Evolutionary conservation across 106 monocot genomes (phyloP), one percentile per base, ranked within the genome.

Genomic region (Posidonia australis): DNA sequence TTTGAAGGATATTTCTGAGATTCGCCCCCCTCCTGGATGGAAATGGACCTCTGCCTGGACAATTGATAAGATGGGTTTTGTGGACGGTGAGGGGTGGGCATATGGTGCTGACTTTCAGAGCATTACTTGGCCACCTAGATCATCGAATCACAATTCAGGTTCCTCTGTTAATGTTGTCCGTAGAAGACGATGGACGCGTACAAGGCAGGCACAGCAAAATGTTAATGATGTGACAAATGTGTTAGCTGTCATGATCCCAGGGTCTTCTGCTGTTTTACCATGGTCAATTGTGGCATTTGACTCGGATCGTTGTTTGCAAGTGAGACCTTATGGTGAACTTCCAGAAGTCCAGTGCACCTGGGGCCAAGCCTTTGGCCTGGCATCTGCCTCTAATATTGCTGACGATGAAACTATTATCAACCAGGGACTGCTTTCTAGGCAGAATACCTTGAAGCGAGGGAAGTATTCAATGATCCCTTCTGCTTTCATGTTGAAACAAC

Each of bases 131-230:
- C 92, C 92, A 69, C 82, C 87, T 41, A 61, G 6, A 65, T 84
- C 84, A 48, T 63, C 75, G 32, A 80, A 70, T 42, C 84, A 77
- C 61, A 69, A 81, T 73, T 78, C 84, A 44, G 81, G 76, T 70
- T 82, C 82, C 30, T 56, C 74, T 69, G 57, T 58, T 55, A 81
- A 84, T 74, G 84, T 82, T 82, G 79, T 82, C 13, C 72, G 92
- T 17, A 68, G 92, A 74, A 87, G 92, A 68, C 84, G 87, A 22
- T 92, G 92, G 92, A 41, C 78, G 49, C 92, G 92, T 60, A 76
- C 73, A 58, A 80, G 87, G 63, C 62, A 87, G 18, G 55, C 68
- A 20, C 67, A 80, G 23, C 51, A 76, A 58, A 67, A 45, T 41
- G 27, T 44, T 60, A 66, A 83, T 27, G 67, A 46, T 31, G 48